Percentiles rank a stretch among this genome's conserved stretches.
phyloP scores from a whole-genome alignment of 352 stramenopile genomes.

The Blastocystis sp. region DNA sequence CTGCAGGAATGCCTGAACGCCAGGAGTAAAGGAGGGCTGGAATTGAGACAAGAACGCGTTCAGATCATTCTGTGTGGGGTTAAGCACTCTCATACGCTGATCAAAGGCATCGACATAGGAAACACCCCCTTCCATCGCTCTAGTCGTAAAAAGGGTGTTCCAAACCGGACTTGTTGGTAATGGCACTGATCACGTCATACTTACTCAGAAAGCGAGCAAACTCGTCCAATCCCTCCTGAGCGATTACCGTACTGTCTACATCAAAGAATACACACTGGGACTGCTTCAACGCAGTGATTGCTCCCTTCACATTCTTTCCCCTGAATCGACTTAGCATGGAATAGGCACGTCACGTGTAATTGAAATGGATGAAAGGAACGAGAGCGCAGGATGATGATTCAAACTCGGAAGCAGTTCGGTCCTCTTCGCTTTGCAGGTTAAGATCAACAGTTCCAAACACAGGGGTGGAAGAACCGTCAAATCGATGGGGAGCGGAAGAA shows the following conservation, averaged over 20 bases:
- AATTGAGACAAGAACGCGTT: background rate
- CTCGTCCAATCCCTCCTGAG: slow-evolving; percentile 64
- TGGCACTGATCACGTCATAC: slow-evolving; percentile 16
- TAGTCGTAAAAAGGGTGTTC: background rate
- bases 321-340: slow-evolving; percentile 6
- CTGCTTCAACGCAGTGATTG: slow-evolving; percentile 20
- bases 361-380: no score
- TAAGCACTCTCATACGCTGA: slow-evolving; percentile 26
- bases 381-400: no score
- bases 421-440: background rate
- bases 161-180: slow-evolving; percentile 40
- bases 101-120: slow-evolving; percentile 55
- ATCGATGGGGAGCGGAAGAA: background rate
- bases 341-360: no score
- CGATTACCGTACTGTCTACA: slow-evolving; percentile 58
- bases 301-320: slow-evolving; percentile 6
- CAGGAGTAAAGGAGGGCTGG: background rate
- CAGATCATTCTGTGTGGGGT: slow-evolving; percentile 6
- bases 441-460: slow-evolving; percentile 1
- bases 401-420: no score
- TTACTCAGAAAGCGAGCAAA: slow-evolving; percentile 54
- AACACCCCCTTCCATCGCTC: slow-evolving; percentile 59
- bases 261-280: slow-evolving; percentile 57
- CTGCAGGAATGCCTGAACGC: slow-evolving; percentile 30
- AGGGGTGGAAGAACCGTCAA: background rate